Evolutionary conservation across 352 stramenopile genomes (phyloP).

Genomic region (Globisporangium perplexum): DNA sequence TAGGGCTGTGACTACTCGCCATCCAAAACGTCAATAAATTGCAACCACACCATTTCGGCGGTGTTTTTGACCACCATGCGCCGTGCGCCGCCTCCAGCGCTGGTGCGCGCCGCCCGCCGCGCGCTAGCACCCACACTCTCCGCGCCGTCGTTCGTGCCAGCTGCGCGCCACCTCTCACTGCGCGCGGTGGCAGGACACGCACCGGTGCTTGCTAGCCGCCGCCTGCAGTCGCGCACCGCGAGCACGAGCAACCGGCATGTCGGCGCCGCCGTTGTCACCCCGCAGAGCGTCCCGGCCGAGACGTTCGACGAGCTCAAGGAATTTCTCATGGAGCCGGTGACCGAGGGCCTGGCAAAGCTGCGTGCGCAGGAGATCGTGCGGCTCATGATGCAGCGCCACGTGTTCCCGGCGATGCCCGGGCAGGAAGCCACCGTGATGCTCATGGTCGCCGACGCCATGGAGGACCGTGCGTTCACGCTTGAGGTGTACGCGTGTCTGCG

Average conservation of each 20-base stretch:
- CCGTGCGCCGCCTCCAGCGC: not conserved
- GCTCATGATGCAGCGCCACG: conserved; percentile 47
- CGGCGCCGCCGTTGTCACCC: not conserved
- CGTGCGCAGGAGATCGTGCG: conserved; percentile 36
- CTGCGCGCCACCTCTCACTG: not conserved
- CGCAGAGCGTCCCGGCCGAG: conserved; percentile 15
- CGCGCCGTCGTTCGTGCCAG: not conserved
- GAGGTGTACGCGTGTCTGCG: conserved; percentile 56
- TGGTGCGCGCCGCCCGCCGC: not conserved
- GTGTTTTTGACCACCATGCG: not conserved
- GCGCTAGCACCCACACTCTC: not conserved
- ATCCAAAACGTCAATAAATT: too few species aligned
- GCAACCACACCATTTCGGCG: not conserved
- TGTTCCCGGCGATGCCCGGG: conserved; percentile 60
- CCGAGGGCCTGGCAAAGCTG: conserved; percentile 22
- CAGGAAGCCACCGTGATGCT: conserved; percentile 74
- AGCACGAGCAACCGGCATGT: not conserved
- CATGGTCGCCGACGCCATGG: conserved; percentile 63
- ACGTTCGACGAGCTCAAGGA: conserved; percentile 61
- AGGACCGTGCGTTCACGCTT: conserved; percentile 48
- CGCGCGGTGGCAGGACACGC: too few species aligned
- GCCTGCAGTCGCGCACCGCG: not conserved
- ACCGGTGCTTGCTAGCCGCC: too few species aligned
- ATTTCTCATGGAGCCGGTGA: conserved; percentile 45
- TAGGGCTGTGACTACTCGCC: too few species aligned